Percentiles rank a stretch among this genome's conserved stretches.
Evolutionary conservation across 352 stramenopile genomes (phyloP).

Genomic region (Globisporangium carolinianum): DNA sequence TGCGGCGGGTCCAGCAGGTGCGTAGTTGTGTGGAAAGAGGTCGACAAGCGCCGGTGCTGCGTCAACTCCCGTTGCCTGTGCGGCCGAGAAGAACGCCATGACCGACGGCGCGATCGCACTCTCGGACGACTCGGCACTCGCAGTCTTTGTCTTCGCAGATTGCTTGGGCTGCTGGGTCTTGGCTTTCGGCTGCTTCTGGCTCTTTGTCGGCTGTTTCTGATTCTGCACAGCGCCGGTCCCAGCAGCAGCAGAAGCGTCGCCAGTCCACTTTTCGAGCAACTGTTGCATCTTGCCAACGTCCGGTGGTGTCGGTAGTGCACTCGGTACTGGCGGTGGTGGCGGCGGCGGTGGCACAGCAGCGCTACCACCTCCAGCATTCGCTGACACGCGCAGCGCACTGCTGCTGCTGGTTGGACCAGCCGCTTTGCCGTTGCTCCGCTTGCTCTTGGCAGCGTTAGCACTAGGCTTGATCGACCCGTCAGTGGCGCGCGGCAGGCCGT

Average conservation of each 20-base stretch:
- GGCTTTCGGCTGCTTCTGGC: constrained; percentile 2
- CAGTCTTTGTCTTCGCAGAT: not conserved
- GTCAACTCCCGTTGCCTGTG: constrained; percentile 4
- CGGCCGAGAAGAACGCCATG: constrained; percentile 17
- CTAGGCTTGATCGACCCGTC: constrained; percentile 6
- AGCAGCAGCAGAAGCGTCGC: constrained; percentile 17
- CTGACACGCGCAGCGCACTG: constrained; percentile 3
- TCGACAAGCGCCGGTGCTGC: constrained; percentile 14
- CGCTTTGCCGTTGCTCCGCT: not conserved
- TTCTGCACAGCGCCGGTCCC: not conserved
- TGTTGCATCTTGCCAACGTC: constrained; percentile 35
- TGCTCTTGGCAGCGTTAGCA: not conserved
- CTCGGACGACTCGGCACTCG: not conserved
- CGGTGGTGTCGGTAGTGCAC: constrained; percentile 2
- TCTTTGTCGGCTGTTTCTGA: constrained; percentile 1
- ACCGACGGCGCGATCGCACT: constrained; percentile 7
- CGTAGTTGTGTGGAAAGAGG: constrained; percentile 56
- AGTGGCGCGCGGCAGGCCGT: constrained; percentile 7
- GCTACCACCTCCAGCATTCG: not conserved
- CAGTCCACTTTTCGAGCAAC: constrained; percentile 58
- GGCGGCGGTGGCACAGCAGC: constrained; percentile 4
- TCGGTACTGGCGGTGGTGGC: constrained; percentile 10
- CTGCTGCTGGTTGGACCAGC: not conserved
- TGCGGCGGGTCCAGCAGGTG: not conserved
- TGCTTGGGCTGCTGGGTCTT: not conserved